These are phyloP conservation scores for Coelastrella sp. DNA, from an alignment of 139 green algal species.

Conservation along the genomic window DNA sequence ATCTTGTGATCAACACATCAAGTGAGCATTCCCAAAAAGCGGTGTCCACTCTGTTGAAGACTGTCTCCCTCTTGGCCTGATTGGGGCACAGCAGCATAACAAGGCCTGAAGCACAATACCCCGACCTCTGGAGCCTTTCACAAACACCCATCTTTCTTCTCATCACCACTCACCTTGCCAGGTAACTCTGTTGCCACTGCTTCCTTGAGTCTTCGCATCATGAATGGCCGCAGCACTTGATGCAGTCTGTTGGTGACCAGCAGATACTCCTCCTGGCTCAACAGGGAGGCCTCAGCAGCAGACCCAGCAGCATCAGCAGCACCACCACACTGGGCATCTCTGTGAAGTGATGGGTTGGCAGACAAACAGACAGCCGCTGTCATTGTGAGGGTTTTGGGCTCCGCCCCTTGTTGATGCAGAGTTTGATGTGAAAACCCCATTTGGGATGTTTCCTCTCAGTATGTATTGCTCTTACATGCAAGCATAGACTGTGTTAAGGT, in stretches of 20 bases:
- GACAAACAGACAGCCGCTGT: not conserved
- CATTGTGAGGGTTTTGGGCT: too few species aligned
- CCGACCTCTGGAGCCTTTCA: not conserved
- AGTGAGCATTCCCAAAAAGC: not conserved
- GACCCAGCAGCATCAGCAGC: conserved; percentile 19
- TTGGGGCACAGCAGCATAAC: too few species aligned
- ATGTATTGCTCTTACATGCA: too few species aligned
- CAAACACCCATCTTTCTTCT: not conserved
- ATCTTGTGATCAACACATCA: not conserved
- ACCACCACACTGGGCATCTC: not conserved
- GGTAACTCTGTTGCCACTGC: conserved; percentile 92
- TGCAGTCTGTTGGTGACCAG: conserved; percentile 90
- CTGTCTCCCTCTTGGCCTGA: too few species aligned
- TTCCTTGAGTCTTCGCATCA: conserved; percentile 89
- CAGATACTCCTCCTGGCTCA: conserved; percentile 85
- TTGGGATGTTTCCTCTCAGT: not conserved
- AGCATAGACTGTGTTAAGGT: too few species aligned
- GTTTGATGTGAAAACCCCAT: not conserved
- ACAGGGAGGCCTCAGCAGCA: conserved; percentile 30
- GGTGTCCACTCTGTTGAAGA: not conserved
- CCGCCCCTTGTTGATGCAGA: too few species aligned
- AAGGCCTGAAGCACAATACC: not conserved
- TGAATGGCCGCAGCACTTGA: conserved; percentile 94
- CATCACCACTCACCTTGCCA: conserved; percentile 61
- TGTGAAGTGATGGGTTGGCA: not conserved